phyloP scores from a whole-genome alignment of 768 basidiomycete species.

The Lentinus brumalis region DNA sequence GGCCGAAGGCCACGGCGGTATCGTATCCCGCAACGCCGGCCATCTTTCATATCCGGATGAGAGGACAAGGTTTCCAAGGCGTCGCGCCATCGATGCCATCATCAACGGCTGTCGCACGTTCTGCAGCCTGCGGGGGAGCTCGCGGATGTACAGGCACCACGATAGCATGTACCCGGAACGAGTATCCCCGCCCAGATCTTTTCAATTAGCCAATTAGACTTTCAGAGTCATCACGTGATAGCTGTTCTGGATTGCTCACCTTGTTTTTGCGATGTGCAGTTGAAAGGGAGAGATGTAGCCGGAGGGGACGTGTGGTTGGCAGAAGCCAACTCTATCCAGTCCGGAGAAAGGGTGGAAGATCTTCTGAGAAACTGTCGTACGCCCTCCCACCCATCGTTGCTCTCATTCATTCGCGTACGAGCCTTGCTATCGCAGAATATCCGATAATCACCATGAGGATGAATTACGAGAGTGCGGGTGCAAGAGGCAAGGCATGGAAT shows the following conservation, averaged over 20 bases:
- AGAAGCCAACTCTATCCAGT: constrained; percentile 18
- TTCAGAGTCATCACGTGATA: constrained; percentile 20
- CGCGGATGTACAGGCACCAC: constrained; percentile 9
- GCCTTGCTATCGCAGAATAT: constrained; percentile 15
- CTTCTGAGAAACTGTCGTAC: constrained; percentile 18
- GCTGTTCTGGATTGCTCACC: constrained; percentile 11
- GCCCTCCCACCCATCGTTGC: constrained; percentile 17
- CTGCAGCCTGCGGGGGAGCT: constrained; percentile 1
- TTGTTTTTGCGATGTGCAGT: constrained; percentile 1
- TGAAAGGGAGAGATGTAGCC: constrained; percentile 1
- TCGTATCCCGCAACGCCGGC: neutral
- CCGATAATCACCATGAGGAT: constrained; percentile 17
- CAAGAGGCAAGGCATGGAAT: neutral
- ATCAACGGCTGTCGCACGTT: constrained; percentile 8
- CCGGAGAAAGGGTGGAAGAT: constrained; percentile 22
- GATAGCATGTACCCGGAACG: constrained; percentile 11
- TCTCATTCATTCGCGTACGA: constrained; percentile 8
- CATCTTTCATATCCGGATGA: constrained; percentile 11
- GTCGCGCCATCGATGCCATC: constrained; percentile 13
- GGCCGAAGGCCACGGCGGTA: constrained; percentile 1
- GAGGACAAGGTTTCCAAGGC: constrained; percentile 9
- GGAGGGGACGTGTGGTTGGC: constrained; percentile 5
- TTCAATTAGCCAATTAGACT: constrained; percentile 21
- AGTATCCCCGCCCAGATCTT: constrained; percentile 14
- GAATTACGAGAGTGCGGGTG: neutral